Percentiles rank a stretch among this genome's conserved stretches.
phyloP scores from a whole-genome alignment of 345 rosid species.

The Eutrema heterophyllum region DNA sequence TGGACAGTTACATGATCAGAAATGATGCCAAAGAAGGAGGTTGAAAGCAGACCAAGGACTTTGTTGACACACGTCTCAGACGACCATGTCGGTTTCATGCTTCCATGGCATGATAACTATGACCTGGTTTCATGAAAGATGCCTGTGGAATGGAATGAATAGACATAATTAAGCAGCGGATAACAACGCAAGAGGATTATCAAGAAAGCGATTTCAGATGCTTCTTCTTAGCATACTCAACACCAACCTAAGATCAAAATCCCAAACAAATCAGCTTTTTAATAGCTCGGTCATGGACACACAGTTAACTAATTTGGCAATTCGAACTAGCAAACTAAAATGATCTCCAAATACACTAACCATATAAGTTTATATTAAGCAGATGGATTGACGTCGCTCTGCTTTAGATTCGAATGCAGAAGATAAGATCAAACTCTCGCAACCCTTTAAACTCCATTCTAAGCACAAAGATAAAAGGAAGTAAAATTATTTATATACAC shows the following conservation, averaged over 20 bases:
- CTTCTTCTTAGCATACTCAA: background rate
- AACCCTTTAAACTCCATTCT: background rate
- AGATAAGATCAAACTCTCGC: too few species aligned
- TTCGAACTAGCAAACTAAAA: background rate
- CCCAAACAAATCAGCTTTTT: background rate
- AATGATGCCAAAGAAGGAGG: background rate
- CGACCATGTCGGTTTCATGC: background rate
- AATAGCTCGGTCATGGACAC: background rate
- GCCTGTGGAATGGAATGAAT: background rate
- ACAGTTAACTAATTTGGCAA: background rate
- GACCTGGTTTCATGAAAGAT: conserved; percentile 13
- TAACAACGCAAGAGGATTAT: background rate
- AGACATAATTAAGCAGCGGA: background rate
- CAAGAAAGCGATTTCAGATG: background rate
- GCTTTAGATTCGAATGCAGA: too few species aligned
- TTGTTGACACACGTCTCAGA: background rate
- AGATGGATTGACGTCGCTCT: too few species aligned
- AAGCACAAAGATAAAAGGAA: background rate
- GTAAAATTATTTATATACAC: background rate
- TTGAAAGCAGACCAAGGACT: background rate
- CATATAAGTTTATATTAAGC: too few species aligned
- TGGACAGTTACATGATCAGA: background rate
- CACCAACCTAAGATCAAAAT: background rate
- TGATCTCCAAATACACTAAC: background rate
- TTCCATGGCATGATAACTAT: background rate